Percentiles rank a stretch among this genome's conserved stretches.
These are phyloP conservation scores for Pelargonium fulgidum DNA, from an alignment of 441 rosid genomes.

Conservation along the genomic window DNA sequence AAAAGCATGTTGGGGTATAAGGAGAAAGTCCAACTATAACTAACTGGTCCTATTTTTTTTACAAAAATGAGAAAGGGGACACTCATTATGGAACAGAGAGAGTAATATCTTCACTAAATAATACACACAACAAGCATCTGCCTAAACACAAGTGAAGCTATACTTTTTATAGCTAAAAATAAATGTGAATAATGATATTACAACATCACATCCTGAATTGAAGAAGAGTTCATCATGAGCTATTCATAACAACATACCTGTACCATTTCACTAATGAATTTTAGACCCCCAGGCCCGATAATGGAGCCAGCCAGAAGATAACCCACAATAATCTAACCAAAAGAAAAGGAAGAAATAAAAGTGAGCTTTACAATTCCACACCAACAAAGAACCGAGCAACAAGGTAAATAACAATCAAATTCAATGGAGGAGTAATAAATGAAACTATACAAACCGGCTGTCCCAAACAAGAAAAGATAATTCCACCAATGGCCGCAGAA, in stretches of 20 bases:
- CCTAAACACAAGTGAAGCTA: neutral
- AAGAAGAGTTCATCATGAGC: slow-evolving; percentile 11
- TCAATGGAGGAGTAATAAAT: slow-evolving; percentile 14
- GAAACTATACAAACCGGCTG: slow-evolving; percentile 68
- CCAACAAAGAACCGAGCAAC: slow-evolving; percentile 17
- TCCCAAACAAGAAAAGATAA: slow-evolving; percentile 85
- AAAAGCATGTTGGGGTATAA: no score
- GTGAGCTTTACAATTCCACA: slow-evolving; percentile 6
- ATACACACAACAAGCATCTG: neutral
- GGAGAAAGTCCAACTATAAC: no score
- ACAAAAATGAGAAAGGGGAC: no score
- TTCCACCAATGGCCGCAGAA: slow-evolving; percentile 98
- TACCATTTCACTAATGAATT: slow-evolving; percentile 94
- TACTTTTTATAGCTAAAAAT: slow-evolving; percentile 1
- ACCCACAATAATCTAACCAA: slow-evolving; percentile 77
- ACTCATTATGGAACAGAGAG: no score
- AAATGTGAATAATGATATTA: neutral
- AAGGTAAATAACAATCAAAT: slow-evolving; percentile 6
- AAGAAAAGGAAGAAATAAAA: slow-evolving; percentile 4
- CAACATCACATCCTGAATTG: slow-evolving; percentile 9
- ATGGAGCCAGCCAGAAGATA: slow-evolving; percentile 96
- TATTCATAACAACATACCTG: slow-evolving; percentile 48
- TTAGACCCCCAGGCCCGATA: slow-evolving; percentile 95
- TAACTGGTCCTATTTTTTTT: no score
- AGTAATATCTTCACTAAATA: no score